These are phyloP conservation scores for Macrophomina pseudophaseolina DNA, from an alignment of 2,329 filamentous ascomycete genomes.

Conservation along the genomic window DNA sequence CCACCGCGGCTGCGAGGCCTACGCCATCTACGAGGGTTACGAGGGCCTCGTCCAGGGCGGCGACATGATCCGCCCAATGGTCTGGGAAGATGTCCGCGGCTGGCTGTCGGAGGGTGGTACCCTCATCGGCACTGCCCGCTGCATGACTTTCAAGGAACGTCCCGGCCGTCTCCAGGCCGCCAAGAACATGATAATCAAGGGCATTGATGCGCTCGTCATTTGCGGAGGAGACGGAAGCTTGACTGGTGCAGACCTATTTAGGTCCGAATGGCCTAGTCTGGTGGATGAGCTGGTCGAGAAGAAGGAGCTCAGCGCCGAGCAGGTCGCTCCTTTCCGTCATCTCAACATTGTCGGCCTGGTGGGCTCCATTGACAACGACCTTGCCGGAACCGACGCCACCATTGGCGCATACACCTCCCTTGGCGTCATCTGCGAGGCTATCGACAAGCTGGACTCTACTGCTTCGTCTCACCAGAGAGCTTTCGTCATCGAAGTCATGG, in stretches of 20 bases:
- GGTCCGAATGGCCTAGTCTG: constrained; percentile 87
- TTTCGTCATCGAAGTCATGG: constrained; percentile 99
- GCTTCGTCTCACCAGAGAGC: constrained; percentile 92
- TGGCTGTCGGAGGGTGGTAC: constrained; percentile 95
- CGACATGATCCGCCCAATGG: constrained; percentile 83
- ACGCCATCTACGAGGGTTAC: constrained; percentile 81
- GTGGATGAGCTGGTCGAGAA: constrained; percentile 81
- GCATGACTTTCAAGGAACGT: constrained; percentile 89
- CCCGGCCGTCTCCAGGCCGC: constrained; percentile 82
- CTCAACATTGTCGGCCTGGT: constrained; percentile 97
- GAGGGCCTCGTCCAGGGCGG: constrained; percentile 91
- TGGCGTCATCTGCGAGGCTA: constrained; percentile 89
- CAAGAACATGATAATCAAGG: constrained; percentile 90
- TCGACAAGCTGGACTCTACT: constrained; percentile 96
- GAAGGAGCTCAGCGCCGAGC: constrained; percentile 71
- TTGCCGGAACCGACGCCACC: constrained; percentile 95
- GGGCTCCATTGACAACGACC: constrained; percentile 97
- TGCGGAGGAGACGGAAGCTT: constrained; percentile 96
- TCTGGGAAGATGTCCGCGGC: constrained; percentile 92
- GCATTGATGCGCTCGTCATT: constrained; percentile 95
- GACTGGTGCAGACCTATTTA: constrained; percentile 93
- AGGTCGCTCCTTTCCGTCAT: constrained; percentile 77
- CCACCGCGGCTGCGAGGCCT: constrained; percentile 65
- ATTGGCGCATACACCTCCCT: constrained; percentile 97
- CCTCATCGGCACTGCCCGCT: constrained; percentile 91